Percentiles rank a stretch among this genome's conserved stretches.
phyloP scores from a whole-genome alignment of 805 yeast species.

The Kregervanrija fluxuum region DNA sequence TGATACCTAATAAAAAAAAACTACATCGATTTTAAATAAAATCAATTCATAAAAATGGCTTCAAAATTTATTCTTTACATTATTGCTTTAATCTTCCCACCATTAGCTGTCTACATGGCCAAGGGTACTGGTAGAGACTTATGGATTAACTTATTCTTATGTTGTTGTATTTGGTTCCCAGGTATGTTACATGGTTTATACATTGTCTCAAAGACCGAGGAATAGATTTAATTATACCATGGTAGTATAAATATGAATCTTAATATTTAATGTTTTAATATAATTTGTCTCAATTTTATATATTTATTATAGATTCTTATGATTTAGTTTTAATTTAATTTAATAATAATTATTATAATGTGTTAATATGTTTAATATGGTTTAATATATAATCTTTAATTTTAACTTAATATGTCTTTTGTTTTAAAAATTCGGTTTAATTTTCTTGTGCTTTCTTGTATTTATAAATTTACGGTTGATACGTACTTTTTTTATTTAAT shows the following conservation, averaged over 20 bases:
- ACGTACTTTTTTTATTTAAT: no score
- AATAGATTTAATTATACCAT: not conserved
- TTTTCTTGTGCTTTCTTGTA: no score
- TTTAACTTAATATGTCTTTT: no score
- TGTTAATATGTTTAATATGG: no score
- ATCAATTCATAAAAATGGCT: not conserved
- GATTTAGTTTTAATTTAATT: not conserved
- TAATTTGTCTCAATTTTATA: no score
- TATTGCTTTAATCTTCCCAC: constrained; percentile 54
- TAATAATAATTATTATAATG: not conserved
- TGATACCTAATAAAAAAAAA: no score
- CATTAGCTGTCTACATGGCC: constrained; percentile 64
- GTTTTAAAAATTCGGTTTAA: no score
- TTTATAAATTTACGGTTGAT: no score
- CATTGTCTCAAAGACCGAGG: constrained; percentile 32
- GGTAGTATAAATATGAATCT: not conserved
- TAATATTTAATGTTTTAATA: not conserved
- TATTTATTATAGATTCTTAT: not conserved
- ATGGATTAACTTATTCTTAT: constrained; percentile 55
- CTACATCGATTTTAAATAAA: no score
- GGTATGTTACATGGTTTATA: constrained; percentile 72
- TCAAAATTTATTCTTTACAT: constrained; percentile 9
- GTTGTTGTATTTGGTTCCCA: constrained; percentile 65
- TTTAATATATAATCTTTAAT: no score
- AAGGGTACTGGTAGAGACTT: constrained; percentile 58